Evolutionary conservation across 2,329 filamentous ascomycete genomes (phyloP).

Genomic region (Aspergillus fijiensis): DNA sequence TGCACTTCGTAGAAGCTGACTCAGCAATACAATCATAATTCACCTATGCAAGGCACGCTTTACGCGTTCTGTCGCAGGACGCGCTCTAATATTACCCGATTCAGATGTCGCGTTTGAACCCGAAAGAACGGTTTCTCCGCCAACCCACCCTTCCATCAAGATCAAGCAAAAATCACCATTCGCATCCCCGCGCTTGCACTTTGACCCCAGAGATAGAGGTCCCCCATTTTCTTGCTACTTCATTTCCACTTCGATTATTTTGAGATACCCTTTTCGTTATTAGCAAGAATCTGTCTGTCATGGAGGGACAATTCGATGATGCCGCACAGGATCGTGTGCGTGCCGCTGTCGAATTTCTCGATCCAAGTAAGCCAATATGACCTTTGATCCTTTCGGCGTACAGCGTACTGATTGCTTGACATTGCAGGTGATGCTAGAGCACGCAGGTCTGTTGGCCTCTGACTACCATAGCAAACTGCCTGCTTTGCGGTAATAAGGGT

Average conservation of each 20-base stretch:
- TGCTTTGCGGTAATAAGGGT: background rate
- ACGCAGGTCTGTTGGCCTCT: conserved; percentile 47
- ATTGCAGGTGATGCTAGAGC: conserved; percentile 55
- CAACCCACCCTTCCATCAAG: conserved; percentile 21
- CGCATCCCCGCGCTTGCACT: conserved; percentile 7
- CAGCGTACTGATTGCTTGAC: background rate
- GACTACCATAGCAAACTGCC: background rate
- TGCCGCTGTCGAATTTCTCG: conserved; percentile 86
- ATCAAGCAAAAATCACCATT: conserved; percentile 14
- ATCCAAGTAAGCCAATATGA: conserved; percentile 67
- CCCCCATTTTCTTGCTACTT: background rate
- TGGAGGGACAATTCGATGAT: conserved; percentile 79
- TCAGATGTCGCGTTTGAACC: conserved; percentile 25
- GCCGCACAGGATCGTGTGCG: conserved; percentile 80
- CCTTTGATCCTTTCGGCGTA: background rate
- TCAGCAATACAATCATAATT: conserved; percentile 15
- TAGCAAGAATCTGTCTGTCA: conserved; percentile 36
- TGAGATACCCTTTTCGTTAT: conserved; percentile 3
- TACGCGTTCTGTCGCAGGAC: conserved; percentile 15
- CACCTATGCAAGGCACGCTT: conserved; percentile 10
- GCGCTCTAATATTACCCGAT: conserved; percentile 39
- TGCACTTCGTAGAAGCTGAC: conserved; percentile 9
- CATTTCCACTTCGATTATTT: conserved; percentile 9
- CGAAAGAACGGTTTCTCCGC: conserved; percentile 23
- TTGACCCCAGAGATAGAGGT: conserved; percentile 9